phyloP scores from a whole-genome alignment of 768 basidiomycete genomes.

The Lactarius pseudohatsudake region DNA sequence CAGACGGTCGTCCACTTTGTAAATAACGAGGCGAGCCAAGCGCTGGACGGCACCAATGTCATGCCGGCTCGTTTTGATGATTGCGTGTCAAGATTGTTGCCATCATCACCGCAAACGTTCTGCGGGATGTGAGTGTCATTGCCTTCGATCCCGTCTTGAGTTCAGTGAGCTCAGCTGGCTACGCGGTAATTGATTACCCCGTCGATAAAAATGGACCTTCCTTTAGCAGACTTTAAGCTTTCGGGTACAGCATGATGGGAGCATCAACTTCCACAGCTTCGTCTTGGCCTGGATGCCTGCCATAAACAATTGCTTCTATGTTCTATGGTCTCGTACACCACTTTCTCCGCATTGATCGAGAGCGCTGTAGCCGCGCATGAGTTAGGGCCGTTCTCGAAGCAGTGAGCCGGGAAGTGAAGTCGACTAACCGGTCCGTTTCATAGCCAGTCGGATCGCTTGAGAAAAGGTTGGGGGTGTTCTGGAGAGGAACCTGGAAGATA shows the following conservation, averaged over 20 bases:
- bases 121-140: background rate
- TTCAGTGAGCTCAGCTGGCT: background rate
- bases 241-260: background rate
- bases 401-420: background rate
- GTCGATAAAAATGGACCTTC: background rate
- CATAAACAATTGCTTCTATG: background rate
- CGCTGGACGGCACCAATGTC: background rate
- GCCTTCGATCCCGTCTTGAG: background rate
- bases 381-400: background rate
- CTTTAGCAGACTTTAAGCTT: background rate
- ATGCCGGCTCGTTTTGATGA: background rate
- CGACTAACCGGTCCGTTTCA: background rate
- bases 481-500: too few relatives aligned
- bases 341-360: background rate
- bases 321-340: background rate
- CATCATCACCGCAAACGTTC: background rate
- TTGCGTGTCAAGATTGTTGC: background rate
- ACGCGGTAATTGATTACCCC: background rate
- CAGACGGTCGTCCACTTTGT: background rate
- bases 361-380: constrained; percentile 1
- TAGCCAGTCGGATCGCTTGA: background rate
- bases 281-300: background rate
- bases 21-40: background rate
- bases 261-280: background rate
- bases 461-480: background rate